Conservation (phyloP, 768 basidiomycete genomes). For the Tulasnella sp. region DNA sequence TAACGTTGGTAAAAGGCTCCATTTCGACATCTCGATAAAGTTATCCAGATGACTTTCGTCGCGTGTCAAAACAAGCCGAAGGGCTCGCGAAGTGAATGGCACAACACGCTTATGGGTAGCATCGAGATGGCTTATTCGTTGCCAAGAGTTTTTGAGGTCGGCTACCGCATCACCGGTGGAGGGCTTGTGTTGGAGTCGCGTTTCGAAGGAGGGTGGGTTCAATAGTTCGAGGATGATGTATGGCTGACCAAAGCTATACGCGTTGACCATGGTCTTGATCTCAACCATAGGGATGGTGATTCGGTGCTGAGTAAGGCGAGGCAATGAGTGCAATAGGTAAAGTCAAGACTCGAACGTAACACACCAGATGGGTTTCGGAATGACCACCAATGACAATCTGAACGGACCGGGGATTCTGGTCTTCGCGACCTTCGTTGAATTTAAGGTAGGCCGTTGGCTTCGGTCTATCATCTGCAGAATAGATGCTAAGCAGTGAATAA, state of each 20-base stretch:
- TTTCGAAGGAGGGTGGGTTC: constrained; percentile 48
- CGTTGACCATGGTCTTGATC: constrained; percentile 45
- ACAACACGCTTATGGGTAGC: constrained; percentile 47
- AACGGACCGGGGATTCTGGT: not conserved
- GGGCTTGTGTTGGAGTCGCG: constrained; percentile 44
- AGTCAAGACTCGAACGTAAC: constrained; percentile 37
- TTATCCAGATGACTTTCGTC: constrained; percentile 37
- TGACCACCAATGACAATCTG: not conserved
- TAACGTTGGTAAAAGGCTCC: constrained; percentile 26
- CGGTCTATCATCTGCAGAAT: too few species aligned
- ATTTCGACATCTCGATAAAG: constrained; percentile 39
- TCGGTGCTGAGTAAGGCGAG: not conserved
- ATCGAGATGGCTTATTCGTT: constrained; percentile 46
- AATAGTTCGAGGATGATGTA: constrained; percentile 34
- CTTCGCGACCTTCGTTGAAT: constrained; percentile 4
- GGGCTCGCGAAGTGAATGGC: constrained; percentile 38
- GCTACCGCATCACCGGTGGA: constrained; percentile 31
- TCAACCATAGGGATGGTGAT: constrained; percentile 1
- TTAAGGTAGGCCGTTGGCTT: constrained; percentile 1
- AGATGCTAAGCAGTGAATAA: constrained; percentile 19
- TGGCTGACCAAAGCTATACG: constrained; percentile 46
- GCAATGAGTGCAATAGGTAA: constrained; percentile 36
- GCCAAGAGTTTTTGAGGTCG: constrained; percentile 39
- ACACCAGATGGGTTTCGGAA: not conserved
- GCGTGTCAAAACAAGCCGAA: constrained; percentile 47